Evolutionary conservation across 345 rosid genomes (phyloP), one percentile per base, ranked within the genome.

Genomic region (Garcia nutans): DNA sequence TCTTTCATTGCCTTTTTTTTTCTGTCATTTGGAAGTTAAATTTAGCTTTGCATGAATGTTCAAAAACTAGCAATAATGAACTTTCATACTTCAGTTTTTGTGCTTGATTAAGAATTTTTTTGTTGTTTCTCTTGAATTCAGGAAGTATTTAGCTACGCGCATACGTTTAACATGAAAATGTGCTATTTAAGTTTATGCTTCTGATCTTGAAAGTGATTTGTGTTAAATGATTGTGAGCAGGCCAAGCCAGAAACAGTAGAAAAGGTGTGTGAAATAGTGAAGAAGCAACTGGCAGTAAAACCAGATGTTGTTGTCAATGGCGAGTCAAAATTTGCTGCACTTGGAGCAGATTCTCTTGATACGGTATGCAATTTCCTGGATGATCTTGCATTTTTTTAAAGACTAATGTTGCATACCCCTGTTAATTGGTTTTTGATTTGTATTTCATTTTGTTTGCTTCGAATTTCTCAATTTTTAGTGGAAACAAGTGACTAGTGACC

Each of bases 331-430:
- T 92, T 92, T 77, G 28, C 90, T 44, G 81, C 84, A 19, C 92
- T 92, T 22, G 98, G 97, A 28, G 98, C 97, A 2, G 98, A 94
- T 82, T 92, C 98, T 28, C 97, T 94, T n/a, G 97, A 94, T 74
- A 92, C 97, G 20, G 98, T 94, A 85, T 23, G 79, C 37, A 79
- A 20, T 50, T 59, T 67, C 41, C 62, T 70, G n/a, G 5, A 23
- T 50, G 17, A 50, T 50, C 16, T 50, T 50, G 58, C 58, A 15
- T 59, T 7, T n/a, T n/a, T 62, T 67, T 28, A 2, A 15, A 6
- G 15, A 26, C 10, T n/a, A 13, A 6, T 54, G 28, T 4, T 33
- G 67, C 37, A 22, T 20, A 19, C 15, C 16, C 15, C 58, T 54
- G 58, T 17, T 13, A 16, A 71, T 55, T 45, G 19, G 15, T 17